Percentiles rank a stretch among this genome's conserved stretches.
Evolutionary conservation across 2,329 filamentous ascomycete species (phyloP).

Genomic region (Fusarium secorum): DNA sequence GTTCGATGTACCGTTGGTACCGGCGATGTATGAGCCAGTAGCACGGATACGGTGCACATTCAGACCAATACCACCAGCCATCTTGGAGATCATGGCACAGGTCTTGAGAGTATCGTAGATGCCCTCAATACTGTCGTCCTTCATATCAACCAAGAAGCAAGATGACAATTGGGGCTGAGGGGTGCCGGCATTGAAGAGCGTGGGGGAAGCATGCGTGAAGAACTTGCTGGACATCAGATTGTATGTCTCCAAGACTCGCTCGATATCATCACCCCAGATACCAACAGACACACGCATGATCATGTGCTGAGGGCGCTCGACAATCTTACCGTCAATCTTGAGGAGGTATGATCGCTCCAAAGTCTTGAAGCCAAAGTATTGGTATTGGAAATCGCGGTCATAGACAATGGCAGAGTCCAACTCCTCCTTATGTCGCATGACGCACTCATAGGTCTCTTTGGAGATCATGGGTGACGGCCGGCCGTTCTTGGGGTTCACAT

Average conservation of each 20-base stretch:
- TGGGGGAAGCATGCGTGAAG: constrained; percentile 98
- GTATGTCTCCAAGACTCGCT: constrained; percentile 96
- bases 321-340: constrained; percentile 93
- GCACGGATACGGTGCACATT: constrained; percentile 97
- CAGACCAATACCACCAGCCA: constrained; percentile 95
- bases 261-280: constrained; percentile 94
- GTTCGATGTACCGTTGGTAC: constrained; percentile 98
- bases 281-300: constrained; percentile 99
- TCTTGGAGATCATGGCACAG: constrained; percentile 99
- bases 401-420: constrained; percentile 99
- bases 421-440: constrained; percentile 96
- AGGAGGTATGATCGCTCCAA: constrained; percentile 97
- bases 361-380: constrained; percentile 99
- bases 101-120: constrained; percentile 99
- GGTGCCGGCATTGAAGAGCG: constrained; percentile 97
- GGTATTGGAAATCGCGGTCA: constrained; percentile 99
- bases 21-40: constrained; percentile 96
- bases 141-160: constrained; percentile 99
- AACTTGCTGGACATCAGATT: constrained; percentile 99
- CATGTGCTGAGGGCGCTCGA: constrained; percentile 98
- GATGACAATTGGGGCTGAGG: constrained; percentile 94
- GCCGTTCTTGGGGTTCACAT: constrained; percentile 92
- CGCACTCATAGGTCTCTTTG: constrained; percentile 84
- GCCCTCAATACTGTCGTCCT: constrained; percentile 98
- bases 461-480: constrained; percentile 93